phyloP scores from a whole-genome alignment of 2,329 filamentous ascomycete species.

The Monilinia vaccinii-corymbosi region DNA sequence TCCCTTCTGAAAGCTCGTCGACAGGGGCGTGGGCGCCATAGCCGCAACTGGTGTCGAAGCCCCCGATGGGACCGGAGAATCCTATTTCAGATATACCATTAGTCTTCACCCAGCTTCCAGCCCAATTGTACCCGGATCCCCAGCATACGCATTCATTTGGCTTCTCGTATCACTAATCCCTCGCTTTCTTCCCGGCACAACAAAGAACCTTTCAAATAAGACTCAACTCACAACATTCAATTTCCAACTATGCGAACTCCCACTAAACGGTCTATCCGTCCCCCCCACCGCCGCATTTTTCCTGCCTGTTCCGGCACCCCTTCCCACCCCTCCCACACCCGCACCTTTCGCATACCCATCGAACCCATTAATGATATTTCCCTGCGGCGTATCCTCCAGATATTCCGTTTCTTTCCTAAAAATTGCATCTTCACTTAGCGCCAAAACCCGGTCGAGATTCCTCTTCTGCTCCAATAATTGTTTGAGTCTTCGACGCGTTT shows the following conservation, averaged over 20 bases:
- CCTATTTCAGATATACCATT: slow-evolving; percentile 14
- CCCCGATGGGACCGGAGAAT: slow-evolving; percentile 25
- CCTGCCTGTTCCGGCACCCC: slow-evolving; percentile 46
- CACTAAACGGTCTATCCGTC: slow-evolving; percentile 59
- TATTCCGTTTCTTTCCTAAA: slow-evolving; percentile 77
- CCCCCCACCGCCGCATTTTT: slow-evolving; percentile 54
- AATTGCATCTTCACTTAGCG: slow-evolving; percentile 65
- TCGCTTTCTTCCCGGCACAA: neutral
- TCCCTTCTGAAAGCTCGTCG: slow-evolving; percentile 42
- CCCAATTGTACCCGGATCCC: neutral
- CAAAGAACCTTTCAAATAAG: neutral
- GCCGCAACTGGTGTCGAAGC: slow-evolving; percentile 29
- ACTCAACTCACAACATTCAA: slow-evolving; percentile 31
- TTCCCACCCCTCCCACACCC: slow-evolving; percentile 40
- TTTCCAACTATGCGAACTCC: slow-evolving; percentile 50
- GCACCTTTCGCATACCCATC: slow-evolving; percentile 95
- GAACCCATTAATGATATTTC: slow-evolving; percentile 96
- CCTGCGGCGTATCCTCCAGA: slow-evolving; percentile 77
- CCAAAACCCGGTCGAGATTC: slow-evolving; percentile 28
- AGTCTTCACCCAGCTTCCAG: neutral
- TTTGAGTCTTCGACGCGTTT: slow-evolving; percentile 57
- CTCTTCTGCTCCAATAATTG: slow-evolving; percentile 59
- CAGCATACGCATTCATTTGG: neutral
- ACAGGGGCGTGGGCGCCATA: slow-evolving; percentile 46
- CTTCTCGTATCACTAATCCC: neutral